Evolutionary conservation across 2,329 filamentous ascomycete genomes (phyloP), one percentile per base, ranked within the genome.

Genomic region (Orbilia javanica): DNA sequence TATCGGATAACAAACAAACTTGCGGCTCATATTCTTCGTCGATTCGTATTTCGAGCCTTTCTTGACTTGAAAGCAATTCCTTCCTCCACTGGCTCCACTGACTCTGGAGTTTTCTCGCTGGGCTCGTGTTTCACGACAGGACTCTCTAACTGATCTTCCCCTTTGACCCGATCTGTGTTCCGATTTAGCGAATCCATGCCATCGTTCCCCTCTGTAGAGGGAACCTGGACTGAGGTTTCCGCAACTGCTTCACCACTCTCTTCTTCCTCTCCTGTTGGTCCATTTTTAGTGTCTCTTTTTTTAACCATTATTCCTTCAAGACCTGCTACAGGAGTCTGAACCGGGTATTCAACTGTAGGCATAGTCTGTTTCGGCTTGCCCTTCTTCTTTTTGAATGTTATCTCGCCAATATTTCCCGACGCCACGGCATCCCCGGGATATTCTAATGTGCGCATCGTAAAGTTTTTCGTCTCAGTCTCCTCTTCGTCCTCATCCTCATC

Each of bases 41-140:
- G 68, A 53, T 79, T 79, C 22, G 67, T 86, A 63, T 87, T 88
- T 85, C 90, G 91, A 13, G 89, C 86, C 82, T 93, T 95, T 67
- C 92, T 86, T 85, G 94, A 94, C 85, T 94, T 95, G 84, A 95
- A 96, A 2, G 93, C 86, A 1, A 93, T 87, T 1, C 88, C 86
- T 10, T 86, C 82, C 1, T 83, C 82, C 22, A 69, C 82, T 25
- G 70, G 79, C 18, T 79, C 73, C 18, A 70, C 50, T 34, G 79
- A 70, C 1, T 62, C 62, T 42, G 55, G 20, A 64, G 22, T 72
- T 68, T 73, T 39, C 31, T 76, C 55, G 62, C 72, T 39, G 18
- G 74, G 52, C 36, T 72, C 78, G 50, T 76, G 67, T 79, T 76
- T 75, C 71, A 71, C 27, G 53, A 66, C 52, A 44, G 79, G 27